Percentiles rank a stretch among this genome's conserved stretches.
Conservation (phyloP, 2,329 filamentous ascomycete genomes). For the Colletotrichum filicis region DNA sequence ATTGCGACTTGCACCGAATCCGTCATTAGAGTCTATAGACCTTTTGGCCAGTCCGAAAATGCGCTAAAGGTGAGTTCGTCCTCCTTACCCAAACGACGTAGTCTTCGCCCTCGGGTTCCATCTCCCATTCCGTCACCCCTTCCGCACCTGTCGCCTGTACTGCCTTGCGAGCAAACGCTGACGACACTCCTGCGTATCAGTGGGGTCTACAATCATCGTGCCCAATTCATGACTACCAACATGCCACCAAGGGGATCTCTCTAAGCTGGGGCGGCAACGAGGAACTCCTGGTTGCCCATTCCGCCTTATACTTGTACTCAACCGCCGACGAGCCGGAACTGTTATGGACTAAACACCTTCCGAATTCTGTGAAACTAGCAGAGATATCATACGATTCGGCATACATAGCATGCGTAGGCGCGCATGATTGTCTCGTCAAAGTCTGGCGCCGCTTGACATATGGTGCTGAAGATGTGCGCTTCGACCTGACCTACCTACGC, state of each 20-base stretch:
- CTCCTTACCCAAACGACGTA: neutral
- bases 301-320: slow-evolving; percentile 75
- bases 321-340: slow-evolving; percentile 61
- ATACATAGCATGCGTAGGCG: slow-evolving; percentile 84
- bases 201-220: slow-evolving; percentile 75
- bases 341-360: slow-evolving; percentile 80
- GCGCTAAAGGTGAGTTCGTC: slow-evolving; percentile 74
- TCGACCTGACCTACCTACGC: slow-evolving; percentile 91
- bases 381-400: slow-evolving; percentile 87
- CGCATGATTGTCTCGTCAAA: slow-evolving; percentile 86
- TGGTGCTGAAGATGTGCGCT: slow-evolving; percentile 83
- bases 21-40: slow-evolving; percentile 81
- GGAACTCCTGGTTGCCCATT: slow-evolving; percentile 84
- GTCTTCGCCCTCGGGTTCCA: neutral
- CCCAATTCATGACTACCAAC: slow-evolving; percentile 46
- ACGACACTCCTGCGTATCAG: slow-evolving; percentile 47
- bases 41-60: slow-evolving; percentile 76
- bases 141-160: neutral
- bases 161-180: neutral
- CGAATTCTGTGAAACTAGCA: slow-evolving; percentile 79
- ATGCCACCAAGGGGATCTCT: slow-evolving; percentile 49
- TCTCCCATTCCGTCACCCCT: neutral
- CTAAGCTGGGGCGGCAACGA: slow-evolving; percentile 90
- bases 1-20: slow-evolving; percentile 79
- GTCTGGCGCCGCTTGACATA: slow-evolving; percentile 92